Evolutionary conservation across 2,329 filamentous ascomycete species (phyloP).

Genomic region (Nannizziopsis arthrosporioides): DNA sequence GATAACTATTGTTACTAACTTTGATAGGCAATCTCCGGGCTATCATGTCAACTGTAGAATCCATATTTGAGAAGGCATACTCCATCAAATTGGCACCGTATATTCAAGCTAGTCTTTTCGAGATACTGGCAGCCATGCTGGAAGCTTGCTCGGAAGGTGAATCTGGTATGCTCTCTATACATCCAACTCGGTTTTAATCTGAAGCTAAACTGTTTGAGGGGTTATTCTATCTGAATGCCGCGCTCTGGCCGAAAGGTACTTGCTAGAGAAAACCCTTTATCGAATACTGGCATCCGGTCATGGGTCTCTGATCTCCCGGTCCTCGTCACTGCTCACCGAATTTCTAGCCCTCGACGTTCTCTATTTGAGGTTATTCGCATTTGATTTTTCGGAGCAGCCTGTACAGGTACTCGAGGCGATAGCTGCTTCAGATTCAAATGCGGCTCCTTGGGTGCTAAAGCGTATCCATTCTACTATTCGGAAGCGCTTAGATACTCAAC

Average conservation of each 20-base stretch:
- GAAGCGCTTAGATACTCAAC: slow-evolving; percentile 17
- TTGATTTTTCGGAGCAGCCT: background rate
- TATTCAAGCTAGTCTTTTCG: slow-evolving; percentile 26
- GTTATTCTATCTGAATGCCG: slow-evolving; percentile 3
- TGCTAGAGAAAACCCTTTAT: background rate
- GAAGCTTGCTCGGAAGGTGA: slow-evolving; percentile 24
- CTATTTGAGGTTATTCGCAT: background rate
- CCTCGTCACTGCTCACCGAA: slow-evolving; percentile 8
- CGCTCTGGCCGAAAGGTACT: background rate
- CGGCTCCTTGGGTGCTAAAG: slow-evolving; percentile 27
- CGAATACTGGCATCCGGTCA: background rate
- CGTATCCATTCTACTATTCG: slow-evolving; percentile 21
- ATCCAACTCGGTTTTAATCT: background rate
- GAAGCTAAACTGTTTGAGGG: slow-evolving; percentile 2
- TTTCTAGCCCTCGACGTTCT: slow-evolving; percentile 5
- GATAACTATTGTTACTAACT: background rate
- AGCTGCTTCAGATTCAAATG: slow-evolving; percentile 17
- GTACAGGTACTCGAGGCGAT: slow-evolving; percentile 3
- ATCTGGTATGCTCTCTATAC: slow-evolving; percentile 22
- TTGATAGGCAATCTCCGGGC: slow-evolving; percentile 22
- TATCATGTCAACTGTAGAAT: slow-evolving; percentile 19
- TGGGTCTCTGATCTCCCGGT: slow-evolving; percentile 1
- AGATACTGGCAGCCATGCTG: slow-evolving; percentile 29
- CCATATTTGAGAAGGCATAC: slow-evolving; percentile 22
- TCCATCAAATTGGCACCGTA: slow-evolving; percentile 25